Percentiles rank a stretch among this genome's conserved stretches.
Evolutionary conservation across 2,329 filamentous ascomycete genomes (phyloP).

Genomic region (Tolypocladium pustulatum): DNA sequence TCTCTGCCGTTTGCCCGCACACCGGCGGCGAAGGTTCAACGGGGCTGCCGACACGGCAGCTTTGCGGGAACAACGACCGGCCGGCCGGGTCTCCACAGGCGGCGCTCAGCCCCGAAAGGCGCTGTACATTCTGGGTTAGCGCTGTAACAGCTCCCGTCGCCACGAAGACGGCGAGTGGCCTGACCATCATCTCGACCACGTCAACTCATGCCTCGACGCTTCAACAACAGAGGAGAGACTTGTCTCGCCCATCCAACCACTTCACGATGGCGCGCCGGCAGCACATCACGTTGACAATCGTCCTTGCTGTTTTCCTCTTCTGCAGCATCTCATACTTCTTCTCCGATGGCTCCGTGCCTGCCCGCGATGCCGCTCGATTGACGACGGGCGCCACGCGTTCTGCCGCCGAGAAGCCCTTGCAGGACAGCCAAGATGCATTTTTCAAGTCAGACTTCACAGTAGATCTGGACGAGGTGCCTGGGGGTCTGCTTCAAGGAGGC

Average conservation of each 20-base stretch:
- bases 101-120: neutral
- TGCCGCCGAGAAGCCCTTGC: conserved; percentile 10
- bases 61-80: neutral
- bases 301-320: conserved; percentile 44
- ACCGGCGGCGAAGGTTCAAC: too few species aligned
- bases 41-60: neutral
- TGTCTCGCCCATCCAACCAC: neutral
- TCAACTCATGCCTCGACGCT: neutral
- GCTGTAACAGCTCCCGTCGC: neutral
- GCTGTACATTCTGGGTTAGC: neutral
- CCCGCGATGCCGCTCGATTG: conserved; percentile 6
- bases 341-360: conserved; percentile 26
- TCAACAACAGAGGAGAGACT: neutral
- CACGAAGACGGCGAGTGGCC: neutral
- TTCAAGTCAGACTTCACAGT: conserved; percentile 19
- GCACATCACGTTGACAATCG: conserved; percentile 41
- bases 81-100: neutral
- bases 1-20: too few species aligned
- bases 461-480: conserved; percentile 32
- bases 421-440: conserved; percentile 8
- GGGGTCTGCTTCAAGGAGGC: conserved; percentile 49
- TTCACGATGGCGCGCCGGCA: conserved; percentile 39
- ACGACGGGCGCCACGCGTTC: conserved; percentile 3
- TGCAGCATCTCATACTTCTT: conserved; percentile 49
- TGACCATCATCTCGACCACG: neutral